Base-by-base conservation (phyloP, 2,329 filamentous ascomycete species). In the Monosporascus sp. region DNA sequence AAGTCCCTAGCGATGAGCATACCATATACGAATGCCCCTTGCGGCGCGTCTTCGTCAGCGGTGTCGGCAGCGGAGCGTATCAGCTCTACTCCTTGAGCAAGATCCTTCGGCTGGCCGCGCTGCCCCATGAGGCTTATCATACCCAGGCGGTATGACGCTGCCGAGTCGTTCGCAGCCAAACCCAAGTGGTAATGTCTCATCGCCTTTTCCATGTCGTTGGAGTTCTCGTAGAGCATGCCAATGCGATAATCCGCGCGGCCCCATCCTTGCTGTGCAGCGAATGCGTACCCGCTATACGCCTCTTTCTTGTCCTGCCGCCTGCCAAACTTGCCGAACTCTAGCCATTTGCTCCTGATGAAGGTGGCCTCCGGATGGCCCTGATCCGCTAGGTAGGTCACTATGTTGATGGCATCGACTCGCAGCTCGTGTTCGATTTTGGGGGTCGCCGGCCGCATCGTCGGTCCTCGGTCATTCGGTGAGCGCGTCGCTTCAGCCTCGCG, bases 41-140 rank as follows among this genome's bases (percentile, higher is more conserved):
- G 94, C 0, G 94, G 93, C 9, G 94, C 91, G 70, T 99, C 96
- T 72, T 97, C 93, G 66, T 99, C 94, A 6, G 93, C 90, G 4
- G 85, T 88, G 59, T 93, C 85, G 27, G 94, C 93, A 44, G 93
- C 91, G 55, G 83, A 79, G 61, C 84, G 85, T 64, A 99, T 94
- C 63, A 96, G 80, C 60, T 95, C 86, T 38, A 97, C 75, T 1
- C 91, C 94, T 52, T 77, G 79, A 40, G 80, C 75, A 64, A 84
- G 93, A 68, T 97, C 91, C 69, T 94, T 92, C 41, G 77, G 81
- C 71, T 96, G 90, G 48, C 91, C 91, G 70, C 96, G 91, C 73
- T 99, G 94, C 27, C 94, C 94, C 52, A 97, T 81, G 50, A 99
- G 77, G 55, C 89, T 92, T 88, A 99, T 96, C 94, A 99, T 99